These are phyloP conservation scores for Coleophoma eucalyptorum DNA, from an alignment of 2,329 filamentous ascomycete species.

Conservation along the genomic window DNA sequence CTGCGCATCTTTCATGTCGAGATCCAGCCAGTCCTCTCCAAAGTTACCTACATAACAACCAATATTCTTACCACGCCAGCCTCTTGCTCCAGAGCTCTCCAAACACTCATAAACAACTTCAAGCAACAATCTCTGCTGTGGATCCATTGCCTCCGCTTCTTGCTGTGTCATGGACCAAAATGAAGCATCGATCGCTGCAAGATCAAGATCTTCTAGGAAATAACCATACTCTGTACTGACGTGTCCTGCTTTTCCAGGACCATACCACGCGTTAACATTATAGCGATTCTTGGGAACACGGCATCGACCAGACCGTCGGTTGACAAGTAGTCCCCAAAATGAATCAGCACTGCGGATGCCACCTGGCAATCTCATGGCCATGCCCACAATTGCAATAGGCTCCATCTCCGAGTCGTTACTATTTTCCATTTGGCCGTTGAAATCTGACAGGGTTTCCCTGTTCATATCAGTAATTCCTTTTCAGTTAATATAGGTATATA, in stretches of 20 bases:
- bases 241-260: constrained; percentile 8
- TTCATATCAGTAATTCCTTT: no score
- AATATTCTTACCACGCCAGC: not conserved
- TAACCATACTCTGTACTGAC: constrained; percentile 10
- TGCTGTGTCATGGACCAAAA: constrained; percentile 28
- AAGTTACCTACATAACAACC: not conserved
- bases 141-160: constrained; percentile 28
- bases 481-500: no score
- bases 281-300: constrained; percentile 24
- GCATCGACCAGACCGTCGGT: constrained; percentile 18
- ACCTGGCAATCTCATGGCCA: constrained; percentile 29
- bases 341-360: constrained; percentile 18
- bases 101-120: constrained; percentile 14
- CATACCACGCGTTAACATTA: constrained; percentile 20
- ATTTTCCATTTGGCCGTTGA: no score
- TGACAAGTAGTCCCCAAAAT: constrained; percentile 28
- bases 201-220: constrained; percentile 5
- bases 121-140: constrained; percentile 14
- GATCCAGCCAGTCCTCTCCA: not conserved
- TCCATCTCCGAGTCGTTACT: not conserved
- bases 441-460: no score
- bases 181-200: constrained; percentile 24
- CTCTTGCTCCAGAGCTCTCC: constrained; percentile 9
- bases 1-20: not conserved
- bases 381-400: constrained; percentile 30